Evolutionary conservation across 2,329 filamentous ascomycete species (phyloP), one percentile per base, ranked within the genome.

Genomic region (Chrysosporium keratinophilum): DNA sequence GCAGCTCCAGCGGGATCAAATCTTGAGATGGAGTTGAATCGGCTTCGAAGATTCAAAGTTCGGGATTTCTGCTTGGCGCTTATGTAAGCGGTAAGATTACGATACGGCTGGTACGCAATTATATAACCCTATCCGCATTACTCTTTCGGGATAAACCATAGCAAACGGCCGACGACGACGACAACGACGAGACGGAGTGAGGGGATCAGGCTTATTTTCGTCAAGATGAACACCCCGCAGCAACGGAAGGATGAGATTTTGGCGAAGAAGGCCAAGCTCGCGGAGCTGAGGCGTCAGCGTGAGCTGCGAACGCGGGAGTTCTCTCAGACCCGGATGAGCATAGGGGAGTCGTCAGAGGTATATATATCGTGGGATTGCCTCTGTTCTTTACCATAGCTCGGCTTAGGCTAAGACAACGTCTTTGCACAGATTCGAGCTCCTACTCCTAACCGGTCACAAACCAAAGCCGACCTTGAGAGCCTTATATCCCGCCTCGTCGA

Each of bases 261-360:
- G 63, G 90, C 89, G 62, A 98, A 98, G 76, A 91, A 88, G 77
- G 91, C 90, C 59, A 96, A 93, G 77, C 88, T 98, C 64, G 90
- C 88, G 48, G 93, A 97, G 78, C 80, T 98, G 60, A 96, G 95
- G 75, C 82, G 87, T 58, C 89, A 96, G 74, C 82, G 93, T 63
- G 89, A 94, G 69, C 75, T 91, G 62, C 81, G 90, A 56, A 81
- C 87, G 59, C 87, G 80, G 67, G 87, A 94, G 67, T 82, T 87
- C 62, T 81, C 78, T 56, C 79, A 79, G 58, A 82, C 76, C 61
- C 81, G 88, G 61, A 79, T 83, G 64, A 86, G 82, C 67, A 75
- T 83, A 63, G 82, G 82, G 56, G 79, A 81, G 65, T 73, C 80
- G 50, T 79, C 78, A 68, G 88, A 95, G 74, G 88, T 94, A 78